Conservation (phyloP, 2,329 filamentous ascomycete species). For the Phialocephala subalpina region DNA sequence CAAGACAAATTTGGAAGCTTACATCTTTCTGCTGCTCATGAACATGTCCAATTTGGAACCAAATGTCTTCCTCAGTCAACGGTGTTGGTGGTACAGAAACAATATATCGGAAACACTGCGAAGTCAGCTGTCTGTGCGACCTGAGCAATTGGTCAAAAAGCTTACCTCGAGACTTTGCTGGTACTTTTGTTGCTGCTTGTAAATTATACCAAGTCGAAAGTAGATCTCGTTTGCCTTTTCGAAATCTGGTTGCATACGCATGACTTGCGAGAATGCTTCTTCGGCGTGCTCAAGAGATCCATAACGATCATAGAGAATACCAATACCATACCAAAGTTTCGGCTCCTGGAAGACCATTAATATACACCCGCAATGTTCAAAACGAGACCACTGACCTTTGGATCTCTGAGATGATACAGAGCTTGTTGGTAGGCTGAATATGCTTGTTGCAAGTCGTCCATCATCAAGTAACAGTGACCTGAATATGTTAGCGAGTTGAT, state of each 20-base stretch:
- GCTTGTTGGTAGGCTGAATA: conserved; percentile 98
- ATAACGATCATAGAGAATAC: conserved; percentile 95
- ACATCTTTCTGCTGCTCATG: conserved; percentile 99
- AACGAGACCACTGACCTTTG: conserved; percentile 69
- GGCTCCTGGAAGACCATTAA: conserved; percentile 70
- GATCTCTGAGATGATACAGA: conserved; percentile 89
- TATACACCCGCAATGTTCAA: background rate
- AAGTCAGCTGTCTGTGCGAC: conserved; percentile 29
- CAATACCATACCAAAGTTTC: conserved; percentile 98
- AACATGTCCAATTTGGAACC: conserved; percentile 99
- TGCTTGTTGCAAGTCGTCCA: conserved; percentile 95
- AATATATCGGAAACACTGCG: conserved; percentile 96
- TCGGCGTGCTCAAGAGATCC: conserved; percentile 97
- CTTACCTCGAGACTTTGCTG: conserved; percentile 87
- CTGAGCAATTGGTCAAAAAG: conserved; percentile 30
- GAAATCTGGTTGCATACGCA: conserved; percentile 97
- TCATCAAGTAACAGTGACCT: conserved; percentile 99
- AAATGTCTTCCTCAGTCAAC: conserved; percentile 96
- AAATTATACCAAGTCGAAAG: conserved; percentile 98
- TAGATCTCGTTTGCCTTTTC: conserved; percentile 99
- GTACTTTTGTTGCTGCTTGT: conserved; percentile 98
- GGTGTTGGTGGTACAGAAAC: conserved; percentile 91
- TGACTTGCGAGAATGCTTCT: conserved; percentile 97
- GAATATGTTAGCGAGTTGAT: conserved; percentile 32
- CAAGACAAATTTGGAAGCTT: conserved; percentile 51